phyloP scores from a whole-genome alignment of 108 stramenopile genomes.

The Cyclotella baltica region DNA sequence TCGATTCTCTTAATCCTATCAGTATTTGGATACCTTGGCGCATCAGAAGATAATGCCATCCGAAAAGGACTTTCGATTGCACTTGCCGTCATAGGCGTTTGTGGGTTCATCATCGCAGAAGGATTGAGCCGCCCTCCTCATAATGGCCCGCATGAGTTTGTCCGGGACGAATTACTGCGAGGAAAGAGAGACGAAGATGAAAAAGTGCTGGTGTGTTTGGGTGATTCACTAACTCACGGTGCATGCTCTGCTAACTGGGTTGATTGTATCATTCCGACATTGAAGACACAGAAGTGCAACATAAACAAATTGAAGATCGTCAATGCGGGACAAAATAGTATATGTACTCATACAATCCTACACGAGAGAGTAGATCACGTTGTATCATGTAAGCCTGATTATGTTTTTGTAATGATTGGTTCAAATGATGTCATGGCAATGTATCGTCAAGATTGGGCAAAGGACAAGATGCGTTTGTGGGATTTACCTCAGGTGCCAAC shows the following conservation, averaged over 20 bases:
- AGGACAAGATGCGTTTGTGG: not conserved
- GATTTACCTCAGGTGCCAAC: constrained; percentile 5
- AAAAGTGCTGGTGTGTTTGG: constrained; percentile 19
- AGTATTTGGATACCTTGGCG: not conserved
- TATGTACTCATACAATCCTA: constrained; percentile 30
- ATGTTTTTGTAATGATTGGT: constrained; percentile 24
- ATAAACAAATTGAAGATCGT: not conserved
- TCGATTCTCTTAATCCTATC: not conserved
- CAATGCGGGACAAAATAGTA: constrained; percentile 16
- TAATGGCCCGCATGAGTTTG: constrained; percentile 18
- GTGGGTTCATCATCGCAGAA: not conserved
- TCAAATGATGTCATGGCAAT: constrained; percentile 30
- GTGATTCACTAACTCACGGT: constrained; percentile 31
- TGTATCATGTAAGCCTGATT: constrained; percentile 16
- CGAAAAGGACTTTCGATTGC: not conserved
- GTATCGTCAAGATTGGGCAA: constrained; percentile 18
- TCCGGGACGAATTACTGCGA: not conserved
- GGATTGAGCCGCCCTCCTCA: constrained; percentile 21
- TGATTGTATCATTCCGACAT: constrained; percentile 2
- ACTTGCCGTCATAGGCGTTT: not conserved
- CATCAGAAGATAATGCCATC: not conserved
- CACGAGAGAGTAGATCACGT: constrained; percentile 18
- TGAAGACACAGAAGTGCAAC: not conserved
- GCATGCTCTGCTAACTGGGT: constrained; percentile 31
- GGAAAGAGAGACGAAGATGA: constrained; percentile 16